Conservation (phyloP, 2,329 filamentous ascomycete genomes). For the Xylaria sp. region DNA sequence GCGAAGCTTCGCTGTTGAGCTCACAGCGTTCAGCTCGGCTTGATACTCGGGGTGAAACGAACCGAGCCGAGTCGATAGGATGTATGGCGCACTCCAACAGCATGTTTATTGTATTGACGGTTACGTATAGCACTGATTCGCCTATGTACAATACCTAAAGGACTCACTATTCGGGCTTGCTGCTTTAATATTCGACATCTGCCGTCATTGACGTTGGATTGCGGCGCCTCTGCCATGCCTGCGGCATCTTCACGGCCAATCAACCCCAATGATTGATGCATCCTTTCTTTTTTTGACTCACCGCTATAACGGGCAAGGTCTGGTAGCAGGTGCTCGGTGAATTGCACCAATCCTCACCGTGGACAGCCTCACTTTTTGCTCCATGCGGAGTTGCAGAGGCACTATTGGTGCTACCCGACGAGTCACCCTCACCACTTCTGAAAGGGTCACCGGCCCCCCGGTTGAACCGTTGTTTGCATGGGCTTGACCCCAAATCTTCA, state of each 20-base stretch:
- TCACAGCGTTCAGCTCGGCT: slow-evolving; percentile 25
- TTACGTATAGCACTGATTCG: neutral
- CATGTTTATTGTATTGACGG: slow-evolving; percentile 19
- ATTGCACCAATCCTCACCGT: slow-evolving; percentile 44
- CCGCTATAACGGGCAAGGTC: slow-evolving; percentile 37
- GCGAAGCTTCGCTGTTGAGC: slow-evolving; percentile 27
- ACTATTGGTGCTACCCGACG: slow-evolving; percentile 40
- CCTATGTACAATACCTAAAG: neutral
- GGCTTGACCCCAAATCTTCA: slow-evolving; percentile 12
- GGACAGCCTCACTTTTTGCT: slow-evolving; percentile 37
- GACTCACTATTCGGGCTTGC: slow-evolving; percentile 3
- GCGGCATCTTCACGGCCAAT: slow-evolving; percentile 26
- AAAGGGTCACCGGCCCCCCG: slow-evolving; percentile 27
- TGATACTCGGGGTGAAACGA: slow-evolving; percentile 31
- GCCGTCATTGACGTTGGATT: slow-evolving; percentile 22
- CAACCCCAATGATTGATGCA: slow-evolving; percentile 5
- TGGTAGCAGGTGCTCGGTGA: slow-evolving; percentile 40
- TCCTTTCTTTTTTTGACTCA: slow-evolving; percentile 26
- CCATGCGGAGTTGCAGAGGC: slow-evolving; percentile 32
- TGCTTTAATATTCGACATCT: slow-evolving; percentile 20
- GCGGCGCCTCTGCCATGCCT: slow-evolving; percentile 17
- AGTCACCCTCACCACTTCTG: slow-evolving; percentile 35
- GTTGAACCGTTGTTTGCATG: slow-evolving; percentile 21
- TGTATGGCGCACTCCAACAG: slow-evolving; percentile 34
- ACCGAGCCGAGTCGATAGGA: slow-evolving; percentile 34